Conservation (phyloP, 2,329 filamentous ascomycete genomes). For the Curvularia sp. region DNA sequence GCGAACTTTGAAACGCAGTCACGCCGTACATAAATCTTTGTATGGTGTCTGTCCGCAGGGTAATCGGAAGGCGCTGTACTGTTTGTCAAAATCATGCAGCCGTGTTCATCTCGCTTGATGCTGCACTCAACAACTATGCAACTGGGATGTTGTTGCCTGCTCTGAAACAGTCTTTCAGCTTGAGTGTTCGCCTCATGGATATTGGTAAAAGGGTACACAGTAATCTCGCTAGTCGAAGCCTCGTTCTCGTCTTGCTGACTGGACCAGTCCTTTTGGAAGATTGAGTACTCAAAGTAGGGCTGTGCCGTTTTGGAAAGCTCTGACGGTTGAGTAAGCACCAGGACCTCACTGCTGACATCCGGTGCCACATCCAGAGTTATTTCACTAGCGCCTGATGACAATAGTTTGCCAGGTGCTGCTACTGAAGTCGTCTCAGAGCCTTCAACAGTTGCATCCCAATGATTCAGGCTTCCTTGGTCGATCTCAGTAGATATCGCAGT, state of each 20-base stretch:
- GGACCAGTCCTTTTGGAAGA: constrained; percentile 30
- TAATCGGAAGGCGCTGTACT: constrained; percentile 21
- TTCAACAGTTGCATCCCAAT: not conserved
- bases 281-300: constrained; percentile 37
- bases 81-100: constrained; percentile 15
- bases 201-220: constrained; percentile 16
- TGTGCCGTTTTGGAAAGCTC: constrained; percentile 13
- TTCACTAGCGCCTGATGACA: not conserved
- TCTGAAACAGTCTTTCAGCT: constrained; percentile 20
- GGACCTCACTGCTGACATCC: not conserved
- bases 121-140: constrained; percentile 13
- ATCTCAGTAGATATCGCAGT: not conserved
- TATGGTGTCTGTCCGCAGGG: constrained; percentile 11
- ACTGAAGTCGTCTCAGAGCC: not conserved
- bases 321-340: not conserved
- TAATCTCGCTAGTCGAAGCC: constrained; percentile 8
- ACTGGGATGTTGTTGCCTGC: constrained; percentile 7
- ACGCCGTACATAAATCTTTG: constrained; percentile 33
- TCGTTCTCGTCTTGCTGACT: constrained; percentile 7
- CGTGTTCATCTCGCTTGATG: constrained; percentile 20
- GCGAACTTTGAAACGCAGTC: constrained; percentile 20
- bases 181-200: constrained; percentile 30
- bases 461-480: not conserved
- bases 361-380: not conserved
- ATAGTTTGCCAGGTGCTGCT: not conserved